These are phyloP conservation scores for Suhomyces wounanorum DNA, from an alignment of 1,139 yeast genomes.

Conservation along the genomic window DNA sequence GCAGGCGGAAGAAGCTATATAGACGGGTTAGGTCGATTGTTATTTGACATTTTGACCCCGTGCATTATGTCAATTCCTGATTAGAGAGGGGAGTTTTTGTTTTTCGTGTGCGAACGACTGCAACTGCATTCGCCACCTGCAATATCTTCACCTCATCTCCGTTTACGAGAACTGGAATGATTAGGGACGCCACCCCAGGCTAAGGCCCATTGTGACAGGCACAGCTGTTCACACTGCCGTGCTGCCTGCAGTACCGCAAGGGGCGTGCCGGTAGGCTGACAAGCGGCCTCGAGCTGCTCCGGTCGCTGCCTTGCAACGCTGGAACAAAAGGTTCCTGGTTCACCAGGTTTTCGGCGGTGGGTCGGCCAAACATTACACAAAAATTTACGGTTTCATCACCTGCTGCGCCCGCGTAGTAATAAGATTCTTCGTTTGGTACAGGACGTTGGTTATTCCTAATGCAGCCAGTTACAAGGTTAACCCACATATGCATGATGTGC, in stretches of 20 bases:
- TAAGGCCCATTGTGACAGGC: background rate
- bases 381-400: background rate
- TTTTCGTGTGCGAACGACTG: no score
- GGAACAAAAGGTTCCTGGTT: background rate
- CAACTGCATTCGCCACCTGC: background rate
- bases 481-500: background rate
- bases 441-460: background rate
- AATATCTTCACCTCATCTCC: background rate
- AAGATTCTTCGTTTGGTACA: background rate
- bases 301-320: background rate
- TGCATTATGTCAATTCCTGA: slow-evolving; percentile 10
- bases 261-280: background rate
- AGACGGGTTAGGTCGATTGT: background rate
- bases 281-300: background rate
- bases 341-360: slow-evolving; percentile 2
- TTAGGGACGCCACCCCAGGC: background rate
- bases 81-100: slow-evolving; percentile 5
- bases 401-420: background rate
- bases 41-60: slow-evolving; percentile 8
- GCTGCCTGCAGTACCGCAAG: background rate
- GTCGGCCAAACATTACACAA: slow-evolving; percentile 8
- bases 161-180: background rate
- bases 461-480: slow-evolving; percentile 5
- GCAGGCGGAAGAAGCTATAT: background rate
- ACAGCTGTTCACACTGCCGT: background rate